A percentile compares a stretch with the other conserved stretches of the same genome.
These are phyloP conservation scores for Sclerospora graminicola DNA, from an alignment of 352 stramenopile species.

Conservation along the genomic window DNA sequence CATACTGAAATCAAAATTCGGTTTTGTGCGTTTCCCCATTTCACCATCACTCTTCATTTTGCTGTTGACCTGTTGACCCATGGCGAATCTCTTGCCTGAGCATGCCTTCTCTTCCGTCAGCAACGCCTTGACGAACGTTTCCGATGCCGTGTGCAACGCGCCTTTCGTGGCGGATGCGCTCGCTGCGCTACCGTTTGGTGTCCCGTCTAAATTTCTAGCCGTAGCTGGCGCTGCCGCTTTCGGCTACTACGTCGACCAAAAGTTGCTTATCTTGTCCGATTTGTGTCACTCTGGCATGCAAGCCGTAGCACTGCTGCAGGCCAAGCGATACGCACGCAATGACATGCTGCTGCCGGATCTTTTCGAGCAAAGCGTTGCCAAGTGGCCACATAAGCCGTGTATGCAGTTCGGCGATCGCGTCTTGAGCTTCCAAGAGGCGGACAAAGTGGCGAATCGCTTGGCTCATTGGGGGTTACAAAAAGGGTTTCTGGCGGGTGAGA, in stretches of 20 bases:
- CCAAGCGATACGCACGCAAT: constrained; percentile 24
- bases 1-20: too few relatives aligned
- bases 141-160: too few relatives aligned
- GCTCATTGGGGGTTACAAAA: constrained; percentile 53
- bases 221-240: constrained; percentile 31
- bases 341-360: constrained; percentile 40
- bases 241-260: constrained; percentile 40
- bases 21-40: too few relatives aligned
- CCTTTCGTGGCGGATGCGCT: too few relatives aligned
- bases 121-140: too few relatives aligned
- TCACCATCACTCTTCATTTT: too few relatives aligned
- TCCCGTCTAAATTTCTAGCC: constrained; percentile 34
- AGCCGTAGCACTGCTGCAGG: constrained; percentile 30
- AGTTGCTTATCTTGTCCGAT: constrained; percentile 49
- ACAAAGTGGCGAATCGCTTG: constrained; percentile 60
- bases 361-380: constrained; percentile 43
- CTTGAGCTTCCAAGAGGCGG: constrained; percentile 50
- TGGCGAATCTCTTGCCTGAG: too few relatives aligned
- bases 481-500: constrained; percentile 47
- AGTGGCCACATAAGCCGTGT: constrained; percentile 48
- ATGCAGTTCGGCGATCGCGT: constrained; percentile 42
- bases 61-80: too few relatives aligned
- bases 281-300: constrained; percentile 30
- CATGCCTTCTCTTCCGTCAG: too few relatives aligned
- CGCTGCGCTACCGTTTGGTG: too few relatives aligned